Percentiles rank a stretch among this genome's conserved stretches.
Conservation (phyloP, 345 rosid species). For the Pistacia integerrima region DNA sequence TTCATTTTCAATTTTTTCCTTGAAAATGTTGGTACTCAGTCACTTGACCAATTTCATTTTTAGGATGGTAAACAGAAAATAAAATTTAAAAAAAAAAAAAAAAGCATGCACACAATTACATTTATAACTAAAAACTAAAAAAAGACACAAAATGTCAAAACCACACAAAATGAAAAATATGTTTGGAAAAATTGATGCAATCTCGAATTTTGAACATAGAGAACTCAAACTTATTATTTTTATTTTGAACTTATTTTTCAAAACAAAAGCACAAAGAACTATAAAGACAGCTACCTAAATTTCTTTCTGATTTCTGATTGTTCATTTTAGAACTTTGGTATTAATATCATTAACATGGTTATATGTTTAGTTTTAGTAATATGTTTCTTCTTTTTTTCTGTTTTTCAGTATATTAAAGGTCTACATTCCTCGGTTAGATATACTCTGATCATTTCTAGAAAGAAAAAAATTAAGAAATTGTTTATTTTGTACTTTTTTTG, state of each 20-base stretch:
- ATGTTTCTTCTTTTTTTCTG: not conserved
- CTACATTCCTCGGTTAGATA: not conserved
- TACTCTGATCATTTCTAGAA: not conserved
- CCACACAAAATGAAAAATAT: no score
- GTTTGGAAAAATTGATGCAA: no score
- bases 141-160: no score
- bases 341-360: not conserved
- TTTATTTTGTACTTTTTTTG: not conserved
- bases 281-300: not conserved
- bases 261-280: no score
- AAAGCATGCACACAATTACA: not conserved
- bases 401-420: not conserved
- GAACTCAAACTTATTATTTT: no score
- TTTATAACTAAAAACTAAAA: no score
- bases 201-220: no score
- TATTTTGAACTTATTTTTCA: no score
- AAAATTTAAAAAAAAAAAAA: not conserved
- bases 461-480: not conserved
- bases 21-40: no score
- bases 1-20: no score
- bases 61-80: no score
- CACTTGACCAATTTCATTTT: no score
- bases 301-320: not conserved
- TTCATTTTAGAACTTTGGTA: conserved; percentile 1
- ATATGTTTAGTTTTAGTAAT: not conserved